A percentile compares a stretch with the other conserved stretches of the same genome.
Conservation (phyloP, 2,329 filamentous ascomycete species). For the Fusarium sambucinum region DNA sequence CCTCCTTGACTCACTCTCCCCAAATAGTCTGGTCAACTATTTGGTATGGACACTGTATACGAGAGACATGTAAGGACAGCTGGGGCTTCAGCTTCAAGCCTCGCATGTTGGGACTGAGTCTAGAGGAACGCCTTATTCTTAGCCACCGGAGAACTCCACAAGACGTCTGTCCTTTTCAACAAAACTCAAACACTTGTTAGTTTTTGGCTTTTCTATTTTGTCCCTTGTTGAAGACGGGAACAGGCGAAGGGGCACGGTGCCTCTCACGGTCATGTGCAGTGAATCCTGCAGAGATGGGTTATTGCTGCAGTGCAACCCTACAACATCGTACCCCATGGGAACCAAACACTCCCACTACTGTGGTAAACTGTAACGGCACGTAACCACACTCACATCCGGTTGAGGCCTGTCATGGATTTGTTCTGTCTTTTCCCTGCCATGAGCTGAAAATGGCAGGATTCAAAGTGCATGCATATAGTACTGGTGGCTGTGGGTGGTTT, state of each 20-base stretch:
- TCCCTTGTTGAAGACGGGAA: not conserved
- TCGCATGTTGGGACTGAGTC: not conserved
- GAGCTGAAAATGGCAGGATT: conserved; percentile 14
- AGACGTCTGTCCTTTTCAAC: not conserved
- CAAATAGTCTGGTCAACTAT: not conserved
- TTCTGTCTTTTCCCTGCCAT: not conserved
- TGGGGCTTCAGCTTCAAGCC: conserved; percentile 16
- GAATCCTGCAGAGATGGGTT: not conserved
- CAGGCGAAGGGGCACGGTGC: conserved; percentile 3
- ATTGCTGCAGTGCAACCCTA: conserved; percentile 34
- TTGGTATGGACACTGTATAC: conserved; percentile 4
- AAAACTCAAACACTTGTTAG: not conserved
- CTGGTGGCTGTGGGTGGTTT: not conserved
- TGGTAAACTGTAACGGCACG: conserved; percentile 14
- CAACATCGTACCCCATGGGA: conserved; percentile 4
- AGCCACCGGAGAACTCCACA: conserved; percentile 20
- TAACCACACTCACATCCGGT: conserved; percentile 16
- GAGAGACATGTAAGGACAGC: conserved; percentile 6
- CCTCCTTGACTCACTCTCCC: conserved; percentile 7
- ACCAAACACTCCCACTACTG: conserved; percentile 11
- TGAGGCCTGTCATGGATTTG: conserved; percentile 13
- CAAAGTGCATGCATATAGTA: conserved; percentile 11
- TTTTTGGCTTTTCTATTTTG: not conserved
- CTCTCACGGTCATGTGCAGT: conserved; percentile 13
- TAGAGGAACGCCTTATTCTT: conserved; percentile 23